Base-by-base conservation (phyloP, 495 filamentous ascomycete species). In the Patellaria atrata region DNA sequence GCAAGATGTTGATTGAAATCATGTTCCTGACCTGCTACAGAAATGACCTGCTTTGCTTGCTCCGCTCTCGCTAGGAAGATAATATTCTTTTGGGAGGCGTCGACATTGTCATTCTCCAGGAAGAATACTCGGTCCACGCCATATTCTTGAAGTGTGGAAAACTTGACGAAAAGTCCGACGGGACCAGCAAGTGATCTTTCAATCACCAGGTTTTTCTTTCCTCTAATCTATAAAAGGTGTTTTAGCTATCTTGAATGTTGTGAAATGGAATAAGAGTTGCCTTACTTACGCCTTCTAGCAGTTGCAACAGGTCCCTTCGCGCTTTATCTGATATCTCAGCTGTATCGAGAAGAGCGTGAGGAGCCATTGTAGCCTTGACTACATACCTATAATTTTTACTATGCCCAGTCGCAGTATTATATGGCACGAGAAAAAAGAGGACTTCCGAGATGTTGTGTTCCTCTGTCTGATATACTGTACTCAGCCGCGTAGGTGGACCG, bases 121-220 rank as follows among this genome's bases (percentile, higher is more conserved):
- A 91, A 75, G 65, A 94, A 96, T 36, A 94, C 75, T 45, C 84
- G 89, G 57, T 96, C 86, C 48, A 96, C 84, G 11, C 91, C 91
- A 64, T 96, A 92, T 46, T 99, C 87, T 40, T 82, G 77, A 14
- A 83, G 68, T 27, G 72, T 70, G 10, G 91, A 93, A 51, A 93
- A 89, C 54, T 94, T 94, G 61, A 91, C 79, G 51, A 96, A 77
- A 36, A 91, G 68, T 30, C 83, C 82, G 32, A 99, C 68, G 22
- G 84, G 79, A 23, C 86, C 86, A 44, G 86, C 84, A 46, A 99
- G 68, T 48, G 76, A 70, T 57, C 82, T 79, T 54, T 94, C 86
- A 50, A 96, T 77, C 35, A 96, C 79, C 42, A 99, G 68, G 59
- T 94, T 93, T 67, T 99, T 99, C 74, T 94, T 96, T 38, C 91